Base-by-base conservation (phyloP, 2,329 filamentous ascomycete species). In the Cercospora zeina region DNA sequence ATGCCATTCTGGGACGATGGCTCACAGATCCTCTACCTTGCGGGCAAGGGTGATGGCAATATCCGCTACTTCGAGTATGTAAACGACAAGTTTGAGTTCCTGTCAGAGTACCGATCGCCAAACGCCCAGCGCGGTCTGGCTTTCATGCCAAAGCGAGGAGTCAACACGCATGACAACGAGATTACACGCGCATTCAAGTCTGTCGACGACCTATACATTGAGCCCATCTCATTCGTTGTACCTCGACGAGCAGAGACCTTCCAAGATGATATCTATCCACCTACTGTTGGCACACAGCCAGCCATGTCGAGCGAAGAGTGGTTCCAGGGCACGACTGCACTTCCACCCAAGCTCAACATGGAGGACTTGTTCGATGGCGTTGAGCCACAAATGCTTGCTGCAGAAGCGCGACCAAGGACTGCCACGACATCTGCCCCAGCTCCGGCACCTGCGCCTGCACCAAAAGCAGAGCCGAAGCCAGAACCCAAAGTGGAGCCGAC, bases 1-100 rank as follows among this genome's bases (percentile, higher is more conserved):
- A 97, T 99, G 91, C 95, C 95, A 33, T 97, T 99, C 85, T 99
- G 95, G 95, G 95, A 99, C 75, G 93, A 97, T 64, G 91, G 93
- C 64, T 96, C 91, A 57, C 92, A 95, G 79, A 96, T 91, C 76
- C 82, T 99, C 73, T 99, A 97, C 78, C 85, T 99, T 74, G 95
- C 95, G 72, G 95, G 95, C 75, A 97, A 97, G 82, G 95, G 93
- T 77, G 95, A 99, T 75, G 95, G 95, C 73, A 99, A 99, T 79
- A 99, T 99, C 74, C 93, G 95, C 67, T 99, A 99, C 83, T 99
- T 90, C 77, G 95, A 99, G 79, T 96, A 96, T 74, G 90, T 96
- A 75, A 96, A 97, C 79, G 93, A 97, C 83, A 97, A 97, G 78
- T 97, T 99, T 75, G 93, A 99, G 78, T 96, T 90, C 78, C 81